phyloP scores from a whole-genome alignment of 352 stramenopile species.

The Pythium phragmitis region DNA sequence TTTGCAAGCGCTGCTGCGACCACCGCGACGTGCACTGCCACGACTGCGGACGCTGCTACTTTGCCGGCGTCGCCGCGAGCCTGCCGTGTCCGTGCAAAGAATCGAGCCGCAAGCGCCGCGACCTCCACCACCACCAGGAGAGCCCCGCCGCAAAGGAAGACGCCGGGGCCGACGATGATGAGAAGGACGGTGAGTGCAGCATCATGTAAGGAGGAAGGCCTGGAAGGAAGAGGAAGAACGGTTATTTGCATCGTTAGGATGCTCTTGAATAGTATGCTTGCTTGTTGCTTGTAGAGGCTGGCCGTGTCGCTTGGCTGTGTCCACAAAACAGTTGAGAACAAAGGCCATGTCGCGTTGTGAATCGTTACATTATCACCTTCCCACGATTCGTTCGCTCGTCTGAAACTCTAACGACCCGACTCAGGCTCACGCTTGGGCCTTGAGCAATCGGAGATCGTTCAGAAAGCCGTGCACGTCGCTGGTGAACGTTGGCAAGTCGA shows the following conservation, averaged over 20 bases:
- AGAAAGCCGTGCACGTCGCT: constrained; percentile 68
- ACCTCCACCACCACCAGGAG: neutral
- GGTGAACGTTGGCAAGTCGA: constrained; percentile 74
- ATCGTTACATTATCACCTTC: too few species aligned
- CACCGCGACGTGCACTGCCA: constrained; percentile 85
- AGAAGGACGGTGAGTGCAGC: constrained; percentile 74
- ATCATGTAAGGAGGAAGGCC: constrained; percentile 64
- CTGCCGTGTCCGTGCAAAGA: constrained; percentile 82
- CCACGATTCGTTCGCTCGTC: too few species aligned
- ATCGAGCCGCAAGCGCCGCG: constrained; percentile 47
- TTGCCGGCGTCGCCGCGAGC: constrained; percentile 73
- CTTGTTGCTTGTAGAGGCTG: too few species aligned
- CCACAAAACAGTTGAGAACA: too few species aligned
- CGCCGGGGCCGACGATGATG: constrained; percentile 39
- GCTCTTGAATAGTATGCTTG: too few species aligned
- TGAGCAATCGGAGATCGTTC: constrained; percentile 76
- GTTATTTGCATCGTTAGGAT: too few species aligned
- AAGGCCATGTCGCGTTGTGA: too few species aligned
- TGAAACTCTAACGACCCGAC: too few species aligned
- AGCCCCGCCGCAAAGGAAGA: constrained; percentile 9
- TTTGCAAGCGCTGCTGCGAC: constrained; percentile 86
- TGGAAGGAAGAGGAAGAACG: neutral
- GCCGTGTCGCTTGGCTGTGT: too few species aligned
- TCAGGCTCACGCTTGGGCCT: constrained; percentile 47
- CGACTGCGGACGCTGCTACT: constrained; percentile 84